Percentiles rank a stretch among this genome's conserved stretches.
These are phyloP conservation scores for Phytopythium mirpurense DNA, from an alignment of 352 stramenopile genomes.

Conservation along the genomic window DNA sequence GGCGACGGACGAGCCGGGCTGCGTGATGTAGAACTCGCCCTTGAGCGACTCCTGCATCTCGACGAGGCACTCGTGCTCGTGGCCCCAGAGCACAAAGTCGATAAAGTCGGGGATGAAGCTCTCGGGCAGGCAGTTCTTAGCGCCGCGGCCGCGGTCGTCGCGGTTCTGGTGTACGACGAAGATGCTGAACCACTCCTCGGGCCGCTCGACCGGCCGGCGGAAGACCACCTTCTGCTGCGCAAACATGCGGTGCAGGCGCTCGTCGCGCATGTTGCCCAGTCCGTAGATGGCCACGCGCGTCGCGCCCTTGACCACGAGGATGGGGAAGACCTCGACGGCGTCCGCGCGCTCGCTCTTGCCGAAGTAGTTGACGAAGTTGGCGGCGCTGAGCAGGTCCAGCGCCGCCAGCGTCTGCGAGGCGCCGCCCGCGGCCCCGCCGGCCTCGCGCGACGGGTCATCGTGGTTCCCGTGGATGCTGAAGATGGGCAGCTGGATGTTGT, in stretches of 20 bases:
- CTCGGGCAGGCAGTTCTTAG: slow-evolving; percentile 97
- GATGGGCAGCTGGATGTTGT: slow-evolving; percentile 93
- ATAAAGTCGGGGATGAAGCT: slow-evolving; percentile 99
- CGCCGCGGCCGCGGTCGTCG: slow-evolving; percentile 86
- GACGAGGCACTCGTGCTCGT: slow-evolving; percentile 98
- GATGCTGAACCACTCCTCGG: slow-evolving; percentile 95
- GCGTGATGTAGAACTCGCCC: slow-evolving; percentile 95
- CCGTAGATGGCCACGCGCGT: slow-evolving; percentile 97
- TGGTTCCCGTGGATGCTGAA: slow-evolving; percentile 99
- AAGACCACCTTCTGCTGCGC: slow-evolving; percentile 95
- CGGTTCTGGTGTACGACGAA: slow-evolving; percentile 99
- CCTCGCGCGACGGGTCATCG: slow-evolving; percentile 96
- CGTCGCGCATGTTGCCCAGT: slow-evolving; percentile 97
- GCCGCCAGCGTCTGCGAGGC: slow-evolving; percentile 86
- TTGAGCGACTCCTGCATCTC: slow-evolving; percentile 92
- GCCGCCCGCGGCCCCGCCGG: slow-evolving; percentile 27
- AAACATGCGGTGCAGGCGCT: slow-evolving; percentile 98
- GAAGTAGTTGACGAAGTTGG: slow-evolving; percentile 99
- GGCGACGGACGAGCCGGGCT: slow-evolving; percentile 95
- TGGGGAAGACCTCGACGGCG: slow-evolving; percentile 92
- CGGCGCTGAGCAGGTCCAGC: slow-evolving; percentile 92
- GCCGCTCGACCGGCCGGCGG: slow-evolving; percentile 70
- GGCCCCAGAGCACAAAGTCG: slow-evolving; percentile 95
- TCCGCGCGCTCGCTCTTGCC: slow-evolving; percentile 92
- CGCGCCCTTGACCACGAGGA: slow-evolving; percentile 94